These are phyloP conservation scores for Talinum fruticosum DNA, from an alignment of 148 eudicot species.

Conservation along the genomic window DNA sequence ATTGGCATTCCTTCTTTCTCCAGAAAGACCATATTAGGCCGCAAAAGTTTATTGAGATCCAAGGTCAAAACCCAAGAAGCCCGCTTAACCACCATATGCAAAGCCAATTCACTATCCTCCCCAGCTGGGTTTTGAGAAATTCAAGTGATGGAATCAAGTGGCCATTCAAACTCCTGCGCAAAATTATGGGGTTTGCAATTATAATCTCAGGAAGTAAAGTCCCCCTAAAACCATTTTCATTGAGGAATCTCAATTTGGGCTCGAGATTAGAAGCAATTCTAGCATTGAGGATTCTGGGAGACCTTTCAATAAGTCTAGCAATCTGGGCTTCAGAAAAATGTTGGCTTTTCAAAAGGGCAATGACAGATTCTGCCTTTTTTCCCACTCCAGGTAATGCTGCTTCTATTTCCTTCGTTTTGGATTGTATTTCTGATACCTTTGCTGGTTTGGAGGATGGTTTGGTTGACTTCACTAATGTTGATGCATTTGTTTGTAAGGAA, in stretches of 20 bases:
- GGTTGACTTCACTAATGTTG: neutral
- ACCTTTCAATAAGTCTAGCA: constrained; percentile 6
- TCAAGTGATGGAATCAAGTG: constrained; percentile 19
- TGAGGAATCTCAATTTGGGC: constrained; percentile 24
- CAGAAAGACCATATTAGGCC: constrained; percentile 17
- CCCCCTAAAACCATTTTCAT: constrained; percentile 21
- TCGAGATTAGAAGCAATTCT: constrained; percentile 13
- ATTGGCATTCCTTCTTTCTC: constrained; percentile 16
- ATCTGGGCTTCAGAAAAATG: constrained; percentile 27
- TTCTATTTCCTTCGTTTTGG: neutral
- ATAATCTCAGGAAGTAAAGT: constrained; percentile 8
- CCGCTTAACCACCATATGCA: neutral
- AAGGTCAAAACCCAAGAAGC: constrained; percentile 12
- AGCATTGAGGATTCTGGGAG: constrained; percentile 6
- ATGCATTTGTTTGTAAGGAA: constrained; percentile 6
- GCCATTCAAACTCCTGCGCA: constrained; percentile 20
- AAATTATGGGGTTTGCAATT: constrained; percentile 8
- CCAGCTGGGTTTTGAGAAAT: constrained; percentile 5
- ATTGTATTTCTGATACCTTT: neutral
- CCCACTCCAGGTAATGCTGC: neutral
- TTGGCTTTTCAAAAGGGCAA: constrained; percentile 15
- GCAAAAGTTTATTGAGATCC: constrained; percentile 6
- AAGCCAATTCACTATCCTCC: neutral
- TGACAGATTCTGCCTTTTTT: constrained; percentile 7
- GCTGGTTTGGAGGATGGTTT: neutral